Base-by-base conservation (phyloP, 176 grass and related monocot species). In the Lolium rigidum region DNA sequence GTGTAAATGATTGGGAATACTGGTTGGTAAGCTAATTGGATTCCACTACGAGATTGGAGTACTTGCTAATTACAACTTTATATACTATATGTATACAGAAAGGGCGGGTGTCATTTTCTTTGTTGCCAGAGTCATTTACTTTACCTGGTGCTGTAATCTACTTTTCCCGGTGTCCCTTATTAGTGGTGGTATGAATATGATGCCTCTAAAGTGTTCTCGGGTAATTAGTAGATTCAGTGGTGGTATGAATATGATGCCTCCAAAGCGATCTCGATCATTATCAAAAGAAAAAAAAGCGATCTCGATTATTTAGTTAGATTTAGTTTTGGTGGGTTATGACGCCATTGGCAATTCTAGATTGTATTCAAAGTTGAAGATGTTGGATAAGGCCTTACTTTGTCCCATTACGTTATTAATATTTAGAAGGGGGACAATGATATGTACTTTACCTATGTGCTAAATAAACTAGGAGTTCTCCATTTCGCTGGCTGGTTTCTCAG, bases 1-100 rank as follows among this genome's bases (percentile, higher is more conserved):
- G 31, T 62, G 77, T 35, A 55, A 91, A 77, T 82, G 77, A 71
- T 85, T 91, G 70, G 22, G 56, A 70, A 35, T 31, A 64, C 72
- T 81, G 79, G 82, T 81, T 88, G 90, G 70, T 88, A 69, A 69
- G 69, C 44, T 85, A 71, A 81, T 88, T 88, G 86, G 86, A 88
- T 88, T 81, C 90, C 90, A 91, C 82, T 91, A 85, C 20, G 54
- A 62, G 74, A 48, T 38, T 16, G 47, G 46, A 49, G 57, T 82
- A 71, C 54, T 78, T 71, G 41, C 37, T 51, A 78, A 80, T 58
- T 77, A 56, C 64, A 38, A 39, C 1, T 68, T 38, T 70, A 43
- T 70, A 24, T 21, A 54, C 14, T 80, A 56, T 80, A 24, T 55
- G 51, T 31, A 57, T 65, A 86, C 51, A 76, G 26, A 80, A 84